Evolutionary conservation across 2,329 filamentous ascomycete species (phyloP).

Genomic region (Trichoderma hamatum): DNA sequence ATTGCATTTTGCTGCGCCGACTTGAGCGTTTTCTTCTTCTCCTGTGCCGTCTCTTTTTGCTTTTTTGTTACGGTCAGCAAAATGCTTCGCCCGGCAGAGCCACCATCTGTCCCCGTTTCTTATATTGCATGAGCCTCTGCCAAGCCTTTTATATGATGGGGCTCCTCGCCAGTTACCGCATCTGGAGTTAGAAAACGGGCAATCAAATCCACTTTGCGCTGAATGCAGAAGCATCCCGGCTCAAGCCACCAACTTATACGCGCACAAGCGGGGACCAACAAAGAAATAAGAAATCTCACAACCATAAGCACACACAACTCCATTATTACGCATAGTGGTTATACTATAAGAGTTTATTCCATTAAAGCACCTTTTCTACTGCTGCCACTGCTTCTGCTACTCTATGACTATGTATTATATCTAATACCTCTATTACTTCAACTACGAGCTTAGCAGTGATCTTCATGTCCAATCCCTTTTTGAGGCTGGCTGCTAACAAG

Average conservation of each 20-base stretch:
- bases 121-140: neutral
- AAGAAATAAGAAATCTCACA: neutral
- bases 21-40: neutral
- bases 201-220: neutral
- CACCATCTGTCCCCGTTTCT: neutral
- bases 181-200: neutral
- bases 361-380: neutral
- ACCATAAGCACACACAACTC: neutral
- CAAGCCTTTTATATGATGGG: neutral
- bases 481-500: neutral
- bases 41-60: neutral
- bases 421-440: too few species aligned
- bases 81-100: conserved; percentile 7
- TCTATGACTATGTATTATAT: too few species aligned
- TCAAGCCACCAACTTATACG: neutral
- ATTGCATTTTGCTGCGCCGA: conserved; percentile 1
- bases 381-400: too few species aligned
- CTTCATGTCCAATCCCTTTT: neutral
- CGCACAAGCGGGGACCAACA: neutral
- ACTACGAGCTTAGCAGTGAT: too few species aligned
- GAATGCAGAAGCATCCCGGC: neutral
- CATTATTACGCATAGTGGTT: neutral
- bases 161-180: neutral
- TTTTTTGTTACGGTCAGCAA: neutral
- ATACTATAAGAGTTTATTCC: too few species aligned